phyloP scores from a whole-genome alignment of 2,329 filamentous ascomycete genomes.

The Pseudogymnoascus destructans region DNA sequence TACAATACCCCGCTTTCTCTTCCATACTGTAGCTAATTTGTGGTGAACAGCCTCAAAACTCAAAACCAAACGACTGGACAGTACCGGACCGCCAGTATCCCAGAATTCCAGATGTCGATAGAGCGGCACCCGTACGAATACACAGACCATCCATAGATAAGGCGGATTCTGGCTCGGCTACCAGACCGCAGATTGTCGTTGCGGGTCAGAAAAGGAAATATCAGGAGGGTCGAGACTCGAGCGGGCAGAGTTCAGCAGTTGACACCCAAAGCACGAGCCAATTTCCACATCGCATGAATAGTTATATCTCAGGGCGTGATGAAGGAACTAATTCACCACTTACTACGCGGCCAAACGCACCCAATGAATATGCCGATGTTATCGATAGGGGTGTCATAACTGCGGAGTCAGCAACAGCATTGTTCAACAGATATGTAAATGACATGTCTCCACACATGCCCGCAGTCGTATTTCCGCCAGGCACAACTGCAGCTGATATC shows the following conservation, averaged over 20 bases:
- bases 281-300: not conserved
- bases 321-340: constrained; percentile 1
- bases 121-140: constrained; percentile 10
- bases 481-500: constrained; percentile 41
- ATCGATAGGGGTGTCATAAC: constrained; percentile 48
- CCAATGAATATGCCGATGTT: constrained; percentile 28
- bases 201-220: constrained; percentile 27
- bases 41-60: constrained; percentile 1
- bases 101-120: constrained; percentile 20
- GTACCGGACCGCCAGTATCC: constrained; percentile 21
- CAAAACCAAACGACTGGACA: constrained; percentile 9
- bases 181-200: constrained; percentile 23
- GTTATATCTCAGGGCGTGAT: not conserved
- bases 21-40: not conserved
- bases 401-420: constrained; percentile 38
- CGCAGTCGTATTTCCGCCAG: constrained; percentile 44
- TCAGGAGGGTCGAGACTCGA: constrained; percentile 17
- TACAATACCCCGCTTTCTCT: constrained; percentile 7
- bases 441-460: constrained; percentile 50
- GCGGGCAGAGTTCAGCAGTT: constrained; percentile 3
- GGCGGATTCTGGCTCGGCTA: not conserved
- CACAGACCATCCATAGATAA: not conserved
- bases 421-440: constrained; percentile 46
- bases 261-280: not conserved
- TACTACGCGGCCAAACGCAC: constrained; percentile 9